Evolutionary conservation across 164 flowering plant species (phyloP), one percentile per base, ranked within the genome.

Genomic region (Chimonanthus praecox): DNA sequence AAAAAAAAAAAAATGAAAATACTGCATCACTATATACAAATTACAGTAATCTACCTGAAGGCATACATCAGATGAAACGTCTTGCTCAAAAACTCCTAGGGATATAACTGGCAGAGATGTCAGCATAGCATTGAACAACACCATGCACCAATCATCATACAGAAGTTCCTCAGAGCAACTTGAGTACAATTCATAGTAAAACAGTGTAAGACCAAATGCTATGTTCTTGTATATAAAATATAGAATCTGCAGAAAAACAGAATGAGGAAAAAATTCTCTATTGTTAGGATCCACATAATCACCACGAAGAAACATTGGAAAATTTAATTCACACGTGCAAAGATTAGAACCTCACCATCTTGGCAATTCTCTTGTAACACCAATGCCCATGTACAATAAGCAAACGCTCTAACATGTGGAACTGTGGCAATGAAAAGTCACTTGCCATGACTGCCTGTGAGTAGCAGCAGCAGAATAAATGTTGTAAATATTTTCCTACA

Each of bases 381-480:
- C 92, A 88, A 60, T 88, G 92, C 20, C 92, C 92, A 75, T 88
- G 92, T 64, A 88, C 90, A 73, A 88, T 58, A 44, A 88, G 87
- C 47, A 88, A 68, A 13, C 89, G 80, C 80, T 85, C 90, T 51
- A 88, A 76, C 64, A 84, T 84, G 7, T 80, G 78, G 72, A 88
- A 88, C 49, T 88, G 87, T 44, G 92, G 82, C 76, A 88, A 62
- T 58, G 89, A 85, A 72, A 87, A 84, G 72, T 88, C 92, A 73
- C 92, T 88, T 10, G 90, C 87, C 92, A 88, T 88, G 47, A 88
- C 92, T 45, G 90, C 92, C 90, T 87, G 88, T 71, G 78, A 60
- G 54, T 13, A 11, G 46, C 50, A 51, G 58, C 64, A 49, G 48
- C 18, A 50, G 15, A 61, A 58, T 9, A 15, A 13, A 44, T 43